phyloP scores from a whole-genome alignment of 2,329 filamentous ascomycete genomes.

The Sporothrix euskadiensis region DNA sequence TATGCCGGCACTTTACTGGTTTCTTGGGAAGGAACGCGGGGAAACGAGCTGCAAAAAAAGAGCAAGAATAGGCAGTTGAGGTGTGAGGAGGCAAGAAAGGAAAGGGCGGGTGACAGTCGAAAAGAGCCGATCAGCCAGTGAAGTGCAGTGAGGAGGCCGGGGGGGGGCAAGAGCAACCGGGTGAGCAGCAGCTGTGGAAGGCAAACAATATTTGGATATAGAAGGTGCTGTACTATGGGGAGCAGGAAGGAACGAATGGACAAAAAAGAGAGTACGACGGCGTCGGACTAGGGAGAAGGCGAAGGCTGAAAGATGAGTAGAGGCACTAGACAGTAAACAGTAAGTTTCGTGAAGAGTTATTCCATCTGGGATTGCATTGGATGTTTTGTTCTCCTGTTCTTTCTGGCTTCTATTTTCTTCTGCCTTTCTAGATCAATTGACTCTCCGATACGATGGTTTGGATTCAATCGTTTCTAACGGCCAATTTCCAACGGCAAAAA shows the following conservation, averaged over 20 bases:
- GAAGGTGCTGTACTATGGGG: neutral
- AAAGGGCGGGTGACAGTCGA: constrained; percentile 7
- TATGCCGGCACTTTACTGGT: constrained; percentile 17
- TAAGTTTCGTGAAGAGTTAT: neutral
- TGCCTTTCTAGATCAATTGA: neutral
- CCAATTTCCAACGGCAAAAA: neutral
- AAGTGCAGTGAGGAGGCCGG: neutral
- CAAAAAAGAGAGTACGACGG: neutral
- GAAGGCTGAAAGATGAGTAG: neutral
- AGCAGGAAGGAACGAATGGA: neutral
- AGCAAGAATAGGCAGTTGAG: neutral
- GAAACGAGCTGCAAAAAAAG: neutral
- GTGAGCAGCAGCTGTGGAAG: neutral
- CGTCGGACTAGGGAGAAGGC: neutral
- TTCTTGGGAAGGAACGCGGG: constrained; percentile 13
- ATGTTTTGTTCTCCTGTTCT: neutral
- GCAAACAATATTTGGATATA: neutral
- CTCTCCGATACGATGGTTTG: neutral
- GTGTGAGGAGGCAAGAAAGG: neutral
- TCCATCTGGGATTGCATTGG: neutral
- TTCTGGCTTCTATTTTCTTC: neutral
- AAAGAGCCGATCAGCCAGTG: neutral
- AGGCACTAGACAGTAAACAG: neutral
- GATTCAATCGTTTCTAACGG: neutral
- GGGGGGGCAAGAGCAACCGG: neutral